A percentile compares a stretch with the other conserved stretches of the same genome.
Evolutionary conservation across 805 yeast species (phyloP).

Genomic region (Candida oleophila): DNA sequence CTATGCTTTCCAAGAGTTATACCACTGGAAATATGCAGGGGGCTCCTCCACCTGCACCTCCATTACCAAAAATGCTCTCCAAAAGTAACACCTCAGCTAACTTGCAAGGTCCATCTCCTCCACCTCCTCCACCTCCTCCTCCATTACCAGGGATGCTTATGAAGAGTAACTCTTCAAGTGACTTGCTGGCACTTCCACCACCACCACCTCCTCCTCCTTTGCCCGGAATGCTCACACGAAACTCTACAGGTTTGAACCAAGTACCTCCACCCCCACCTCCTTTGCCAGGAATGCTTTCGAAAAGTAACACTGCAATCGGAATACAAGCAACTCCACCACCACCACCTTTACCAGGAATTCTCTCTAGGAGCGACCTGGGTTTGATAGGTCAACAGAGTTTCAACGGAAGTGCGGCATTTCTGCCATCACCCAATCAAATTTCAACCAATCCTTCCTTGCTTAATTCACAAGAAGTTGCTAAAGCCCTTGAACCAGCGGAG

Average conservation of each 20-base stretch:
- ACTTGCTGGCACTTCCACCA: conserved; percentile 8
- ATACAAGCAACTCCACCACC: conserved; percentile 10
- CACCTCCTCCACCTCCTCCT: conserved; percentile 23
- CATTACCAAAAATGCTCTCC: neutral
- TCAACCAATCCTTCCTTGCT: neutral
- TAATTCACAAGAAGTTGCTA: neutral
- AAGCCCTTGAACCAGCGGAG: neutral
- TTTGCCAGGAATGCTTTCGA: conserved; percentile 5
- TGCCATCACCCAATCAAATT: conserved; percentile 5
- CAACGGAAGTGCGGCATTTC: no score
- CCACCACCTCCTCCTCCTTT: conserved; percentile 21
- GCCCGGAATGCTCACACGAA: conserved; percentile 1
- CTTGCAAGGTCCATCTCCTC: neutral
- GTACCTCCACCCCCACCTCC: conserved; percentile 16
- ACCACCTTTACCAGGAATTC: conserved; percentile 6
- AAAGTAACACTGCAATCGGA: neutral
- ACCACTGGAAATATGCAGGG: neutral
- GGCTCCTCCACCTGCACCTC: neutral
- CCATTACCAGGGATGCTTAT: conserved; percentile 16
- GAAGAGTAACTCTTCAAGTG: neutral
- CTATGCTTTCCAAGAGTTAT: neutral
- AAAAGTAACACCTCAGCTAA: neutral
- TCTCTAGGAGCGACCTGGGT: neutral
- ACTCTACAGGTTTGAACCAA: conserved; percentile 7
- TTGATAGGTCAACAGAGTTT: neutral